Base-by-base conservation (phyloP, 805 yeast genomes). In the Lipomyces anomalus region DNA sequence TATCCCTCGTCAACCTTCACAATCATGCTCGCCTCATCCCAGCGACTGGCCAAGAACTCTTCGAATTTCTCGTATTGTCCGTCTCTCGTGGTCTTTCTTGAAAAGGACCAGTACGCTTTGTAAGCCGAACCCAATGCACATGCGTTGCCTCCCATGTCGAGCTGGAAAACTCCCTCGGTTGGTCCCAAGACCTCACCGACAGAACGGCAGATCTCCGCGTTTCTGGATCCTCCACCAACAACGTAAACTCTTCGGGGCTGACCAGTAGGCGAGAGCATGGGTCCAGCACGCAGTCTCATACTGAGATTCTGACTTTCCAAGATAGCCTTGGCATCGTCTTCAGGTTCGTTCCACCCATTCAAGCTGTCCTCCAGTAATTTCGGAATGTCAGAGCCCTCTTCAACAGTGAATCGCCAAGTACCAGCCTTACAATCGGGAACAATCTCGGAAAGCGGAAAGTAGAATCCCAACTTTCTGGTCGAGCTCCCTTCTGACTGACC, bases 121-220 rank as follows among this genome's bases (percentile, higher is more conserved):
- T 74, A 84, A 35, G 94, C 90, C 3, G 95, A 95, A 22, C 96
- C 96, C 29, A 85, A 64, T 0, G 95, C 96, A 71, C 96, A 88
- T 1, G 95, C 92, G 65, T 88, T 88, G 5, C 90, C 79, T 9
- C 55, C 57, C 38, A 85, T 76, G 57, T 84, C 88, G 32, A 83
- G 80, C 48, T 78, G 76, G 61, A 65, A 84, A 50, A 82, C 79
- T 1, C 89, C 92, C 1, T 70, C 65, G 21, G 67, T 59, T 0
- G 84, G 79, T 4, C 88, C 89, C 29, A 88, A 64, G 5, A 88
- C 79, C 9, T 80, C 69, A 7, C 88, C 79, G 69, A 84, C 82
- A 53, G 77, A 81, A 18, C 66, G 63, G 26, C 87, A 79, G 42
- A 88, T 82, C 22, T 86, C 75, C 18, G 61, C 52, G 61, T 89